Percentiles rank a stretch among this genome's conserved stretches.
phyloP scores from a whole-genome alignment of 441 rosid genomes.

The Lepidium campestre region DNA sequence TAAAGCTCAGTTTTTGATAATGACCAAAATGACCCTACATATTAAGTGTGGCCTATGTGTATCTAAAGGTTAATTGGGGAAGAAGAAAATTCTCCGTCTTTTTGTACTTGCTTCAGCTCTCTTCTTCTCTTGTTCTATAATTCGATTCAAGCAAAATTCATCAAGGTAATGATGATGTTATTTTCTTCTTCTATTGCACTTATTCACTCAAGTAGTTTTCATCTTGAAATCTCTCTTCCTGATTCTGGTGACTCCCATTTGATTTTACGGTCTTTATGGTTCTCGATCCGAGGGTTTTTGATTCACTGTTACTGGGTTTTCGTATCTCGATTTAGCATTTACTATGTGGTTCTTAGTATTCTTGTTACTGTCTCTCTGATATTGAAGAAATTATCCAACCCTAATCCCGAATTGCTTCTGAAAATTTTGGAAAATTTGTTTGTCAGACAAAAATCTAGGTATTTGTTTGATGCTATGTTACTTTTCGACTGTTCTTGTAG shows the following conservation, averaged over 20 bases:
- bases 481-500: background rate
- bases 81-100: slow-evolving; percentile 17
- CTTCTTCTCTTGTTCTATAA: background rate
- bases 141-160: background rate
- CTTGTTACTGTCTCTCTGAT: background rate
- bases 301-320: background rate
- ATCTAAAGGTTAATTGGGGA: slow-evolving; percentile 23
- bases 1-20: background rate
- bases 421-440: background rate
- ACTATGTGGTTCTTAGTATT: background rate
- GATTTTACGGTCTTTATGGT: background rate
- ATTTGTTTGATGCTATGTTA: background rate
- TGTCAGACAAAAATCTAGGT: background rate
- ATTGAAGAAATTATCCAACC: background rate
- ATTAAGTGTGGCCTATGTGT: background rate
- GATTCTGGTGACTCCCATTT: background rate
- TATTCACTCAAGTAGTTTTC: background rate
- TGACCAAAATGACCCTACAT: background rate
- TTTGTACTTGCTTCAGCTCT: slow-evolving; percentile 5
- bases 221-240: background rate
- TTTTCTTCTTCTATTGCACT: background rate
- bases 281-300: slow-evolving; percentile 10
- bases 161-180: background rate
- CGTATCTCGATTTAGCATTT: background rate
- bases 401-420: background rate